Conservation (phyloP, 1,284 basidiomycete species). For the Xanthoconium separans region DNA sequence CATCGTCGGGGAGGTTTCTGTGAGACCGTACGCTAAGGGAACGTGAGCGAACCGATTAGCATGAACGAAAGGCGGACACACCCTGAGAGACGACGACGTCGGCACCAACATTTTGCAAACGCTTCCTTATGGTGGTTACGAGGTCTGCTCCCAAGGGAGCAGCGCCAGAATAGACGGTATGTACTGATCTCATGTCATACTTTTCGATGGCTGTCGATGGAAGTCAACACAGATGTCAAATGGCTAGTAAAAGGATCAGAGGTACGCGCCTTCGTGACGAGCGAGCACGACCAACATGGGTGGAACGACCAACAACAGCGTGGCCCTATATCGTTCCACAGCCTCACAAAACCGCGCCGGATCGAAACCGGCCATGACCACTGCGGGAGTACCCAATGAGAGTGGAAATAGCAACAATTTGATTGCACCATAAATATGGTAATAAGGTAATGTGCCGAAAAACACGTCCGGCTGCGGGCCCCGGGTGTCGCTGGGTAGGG, state of each 20-base stretch:
- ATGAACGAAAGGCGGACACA: slow-evolving; percentile 19
- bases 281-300: slow-evolving; percentile 78
- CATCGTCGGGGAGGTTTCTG: slow-evolving; percentile 71
- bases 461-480: slow-evolving; percentile 41
- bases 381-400: slow-evolving; percentile 53
- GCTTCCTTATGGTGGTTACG: slow-evolving; percentile 43
- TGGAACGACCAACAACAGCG: slow-evolving; percentile 71
- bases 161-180: slow-evolving; percentile 71
- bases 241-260: not conserved
- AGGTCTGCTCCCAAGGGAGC: slow-evolving; percentile 76
- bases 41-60: not conserved
- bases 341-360: slow-evolving; percentile 66
- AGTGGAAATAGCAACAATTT: slow-evolving; percentile 65
- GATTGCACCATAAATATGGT: slow-evolving; percentile 54
- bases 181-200: slow-evolving; percentile 66
- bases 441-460: slow-evolving; percentile 59
- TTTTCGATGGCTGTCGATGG: slow-evolving; percentile 53
- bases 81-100: slow-evolving; percentile 45
- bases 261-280: slow-evolving; percentile 54
- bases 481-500: not conserved
- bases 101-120: slow-evolving; percentile 41
- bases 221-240: not conserved
- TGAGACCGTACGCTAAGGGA: slow-evolving; percentile 68
- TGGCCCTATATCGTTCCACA: slow-evolving; percentile 66
- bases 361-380: slow-evolving; percentile 76